Evolutionary conservation across 2,329 filamentous ascomycete genomes (phyloP).

Genomic region (Sporothrix luriei): DNA sequence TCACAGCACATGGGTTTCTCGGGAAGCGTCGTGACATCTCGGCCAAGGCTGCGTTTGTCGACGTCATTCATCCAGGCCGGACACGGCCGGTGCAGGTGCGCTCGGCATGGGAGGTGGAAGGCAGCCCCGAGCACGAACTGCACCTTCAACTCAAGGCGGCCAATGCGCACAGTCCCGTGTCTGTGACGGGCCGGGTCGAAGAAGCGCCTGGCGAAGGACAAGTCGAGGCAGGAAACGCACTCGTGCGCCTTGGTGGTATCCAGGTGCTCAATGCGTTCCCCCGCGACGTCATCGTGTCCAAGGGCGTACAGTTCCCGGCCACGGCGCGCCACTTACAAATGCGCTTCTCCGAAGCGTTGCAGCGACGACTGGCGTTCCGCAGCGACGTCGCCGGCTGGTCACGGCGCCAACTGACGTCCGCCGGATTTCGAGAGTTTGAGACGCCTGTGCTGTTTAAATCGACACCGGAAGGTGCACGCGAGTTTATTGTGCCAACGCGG

Average conservation of each 20-base stretch:
- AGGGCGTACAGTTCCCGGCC: conserved; percentile 72
- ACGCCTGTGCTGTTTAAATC: conserved; percentile 97
- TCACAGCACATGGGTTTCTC: conserved; percentile 71
- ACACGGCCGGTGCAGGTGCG: conserved; percentile 46
- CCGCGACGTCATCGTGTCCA: conserved; percentile 73
- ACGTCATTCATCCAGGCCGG: conserved; percentile 48
- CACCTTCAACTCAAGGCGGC: conserved; percentile 52
- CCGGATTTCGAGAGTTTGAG: conserved; percentile 77
- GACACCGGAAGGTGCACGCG: conserved; percentile 90
- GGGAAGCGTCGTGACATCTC: conserved; percentile 68
- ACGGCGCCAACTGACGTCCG: conserved; percentile 33
- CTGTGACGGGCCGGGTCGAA: conserved; percentile 48
- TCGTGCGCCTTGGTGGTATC: conserved; percentile 58
- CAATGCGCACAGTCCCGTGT: conserved; percentile 57
- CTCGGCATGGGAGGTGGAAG: conserved; percentile 47
- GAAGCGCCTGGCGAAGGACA: neutral
- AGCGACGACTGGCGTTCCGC: conserved; percentile 71
- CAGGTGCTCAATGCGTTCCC: conserved; percentile 72
- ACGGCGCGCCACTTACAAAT: conserved; percentile 82
- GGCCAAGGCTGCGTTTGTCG: conserved; percentile 70
- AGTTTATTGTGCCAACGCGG: conserved; percentile 90
- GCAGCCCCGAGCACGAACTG: conserved; percentile 42
- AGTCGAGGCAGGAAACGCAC: neutral
- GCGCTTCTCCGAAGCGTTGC: conserved; percentile 69
- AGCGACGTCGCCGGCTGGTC: conserved; percentile 46